phyloP scores from a whole-genome alignment of 345 rosid species.

The Carallia brachiata region DNA sequence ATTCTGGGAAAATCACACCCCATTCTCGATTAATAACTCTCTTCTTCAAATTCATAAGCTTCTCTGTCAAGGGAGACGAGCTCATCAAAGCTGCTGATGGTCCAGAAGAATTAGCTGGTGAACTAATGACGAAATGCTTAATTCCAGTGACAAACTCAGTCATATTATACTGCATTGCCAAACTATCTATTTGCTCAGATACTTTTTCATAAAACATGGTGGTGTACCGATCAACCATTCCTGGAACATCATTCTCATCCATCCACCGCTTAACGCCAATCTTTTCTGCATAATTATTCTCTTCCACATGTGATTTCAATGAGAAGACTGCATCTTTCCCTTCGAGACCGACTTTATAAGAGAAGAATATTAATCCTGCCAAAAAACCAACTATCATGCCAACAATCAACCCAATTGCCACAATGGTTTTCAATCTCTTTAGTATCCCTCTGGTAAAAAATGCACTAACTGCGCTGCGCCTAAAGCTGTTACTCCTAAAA shows the following conservation, averaged over 20 bases:
- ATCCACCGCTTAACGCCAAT: slow-evolving; percentile 85
- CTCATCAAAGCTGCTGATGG: slow-evolving; percentile 49
- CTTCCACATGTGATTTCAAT: slow-evolving; percentile 72
- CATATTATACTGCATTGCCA: slow-evolving; percentile 86
- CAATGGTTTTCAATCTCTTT: slow-evolving; percentile 65
- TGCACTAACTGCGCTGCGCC: slow-evolving; percentile 51
- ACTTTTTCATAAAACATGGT: slow-evolving; percentile 65
- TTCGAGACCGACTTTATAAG: slow-evolving; percentile 90
- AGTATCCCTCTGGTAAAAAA: slow-evolving; percentile 77
- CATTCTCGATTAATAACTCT: slow-evolving; percentile 58
- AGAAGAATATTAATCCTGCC: slow-evolving; percentile 71
- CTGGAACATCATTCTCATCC: slow-evolving; percentile 92
- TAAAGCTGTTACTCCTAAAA: slow-evolving; percentile 61
- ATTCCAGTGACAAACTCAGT: slow-evolving; percentile 88
- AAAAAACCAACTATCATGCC: slow-evolving; percentile 72
- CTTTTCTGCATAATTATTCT: slow-evolving; percentile 86
- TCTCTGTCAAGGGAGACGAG: slow-evolving; percentile 71
- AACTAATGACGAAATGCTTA: slow-evolving; percentile 70
- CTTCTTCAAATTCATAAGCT: slow-evolving; percentile 60
- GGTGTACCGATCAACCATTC: slow-evolving; percentile 75
- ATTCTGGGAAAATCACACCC: slow-evolving; percentile 75
- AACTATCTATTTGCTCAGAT: slow-evolving; percentile 70
- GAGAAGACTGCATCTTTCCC: slow-evolving; percentile 87
- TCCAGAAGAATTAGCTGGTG: slow-evolving; percentile 44
- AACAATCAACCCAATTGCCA: slow-evolving; percentile 83